A percentile compares a stretch with the other conserved stretches of the same genome.
phyloP scores from a whole-genome alignment of 176 grass and related monocot species.

The Phragmites australis region DNA sequence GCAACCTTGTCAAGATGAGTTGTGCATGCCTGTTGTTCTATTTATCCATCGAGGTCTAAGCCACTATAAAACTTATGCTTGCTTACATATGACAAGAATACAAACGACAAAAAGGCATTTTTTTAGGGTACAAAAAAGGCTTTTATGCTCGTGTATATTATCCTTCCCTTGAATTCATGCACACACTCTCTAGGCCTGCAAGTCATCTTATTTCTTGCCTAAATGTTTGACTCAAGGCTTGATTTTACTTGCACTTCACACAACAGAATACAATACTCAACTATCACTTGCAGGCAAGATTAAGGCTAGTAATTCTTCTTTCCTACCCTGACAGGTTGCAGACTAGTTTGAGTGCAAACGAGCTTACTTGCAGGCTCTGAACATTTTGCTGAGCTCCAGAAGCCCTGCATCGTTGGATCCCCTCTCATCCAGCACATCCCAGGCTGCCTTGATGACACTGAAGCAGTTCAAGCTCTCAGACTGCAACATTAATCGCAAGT shows the following conservation, averaged over 20 bases:
- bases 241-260: not conserved
- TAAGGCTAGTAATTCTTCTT: not conserved
- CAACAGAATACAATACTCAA: not conserved
- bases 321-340: too few species aligned
- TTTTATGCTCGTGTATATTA: not conserved
- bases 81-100: not conserved
- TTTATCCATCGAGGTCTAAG: not conserved
- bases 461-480: conserved; percentile 91
- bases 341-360: not conserved
- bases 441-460: conserved; percentile 75
- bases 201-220: conserved; percentile 13
- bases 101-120: not conserved
- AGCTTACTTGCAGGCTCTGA: conserved; percentile 94
- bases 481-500: conserved; percentile 47
- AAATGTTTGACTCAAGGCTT: conserved; percentile 8
- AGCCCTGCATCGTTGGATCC: conserved; percentile 57
- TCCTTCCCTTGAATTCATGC: not conserved
- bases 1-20: conserved; percentile 5
- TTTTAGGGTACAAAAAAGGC: too few species aligned
- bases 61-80: not conserved
- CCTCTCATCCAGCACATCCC: conserved; percentile 61
- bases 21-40: not conserved
- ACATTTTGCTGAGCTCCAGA: conserved; percentile 68
- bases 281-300: not conserved
- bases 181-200: not conserved